A percentile compares a stretch with the other conserved stretches of the same genome.
These are phyloP conservation scores for Xylaria sp. DNA, from an alignment of 2,329 filamentous ascomycete genomes.

Conservation along the genomic window DNA sequence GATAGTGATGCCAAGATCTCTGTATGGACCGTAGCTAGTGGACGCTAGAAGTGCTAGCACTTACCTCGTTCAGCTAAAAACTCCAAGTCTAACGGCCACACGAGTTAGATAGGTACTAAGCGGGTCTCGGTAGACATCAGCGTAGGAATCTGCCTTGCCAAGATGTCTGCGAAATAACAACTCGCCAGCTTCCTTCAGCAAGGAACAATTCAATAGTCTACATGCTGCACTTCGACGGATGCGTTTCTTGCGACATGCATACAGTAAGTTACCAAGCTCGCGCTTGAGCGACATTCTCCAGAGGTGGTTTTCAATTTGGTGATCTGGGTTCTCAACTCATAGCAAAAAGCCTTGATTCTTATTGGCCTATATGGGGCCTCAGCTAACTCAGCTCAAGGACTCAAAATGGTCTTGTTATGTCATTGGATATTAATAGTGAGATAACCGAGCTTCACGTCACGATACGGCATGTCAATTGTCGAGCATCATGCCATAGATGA, in stretches of 20 bases:
- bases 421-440: constrained; percentile 29
- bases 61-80: constrained; percentile 24
- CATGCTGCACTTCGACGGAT: constrained; percentile 27
- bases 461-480: constrained; percentile 12
- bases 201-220: constrained; percentile 21
- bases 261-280: constrained; percentile 27
- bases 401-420: constrained; percentile 14
- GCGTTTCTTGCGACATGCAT: constrained; percentile 28
- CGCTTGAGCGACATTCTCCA: constrained; percentile 19
- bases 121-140: constrained; percentile 30
- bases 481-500: constrained; percentile 7
- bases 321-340: constrained; percentile 12
- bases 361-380: constrained; percentile 21
- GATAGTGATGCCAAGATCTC: constrained; percentile 24
- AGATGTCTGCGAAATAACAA: constrained; percentile 30
- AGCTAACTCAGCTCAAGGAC: constrained; percentile 32
- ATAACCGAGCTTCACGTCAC: constrained; percentile 15
- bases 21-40: background rate
- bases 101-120: constrained; percentile 27
- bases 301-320: constrained; percentile 24
- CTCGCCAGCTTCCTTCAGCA: constrained; percentile 15
- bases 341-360: constrained; percentile 8
- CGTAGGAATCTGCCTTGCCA: constrained; percentile 36
- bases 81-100: constrained; percentile 24
- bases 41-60: constrained; percentile 9